phyloP scores from a whole-genome alignment of 805 yeast species.

The Sugiyamaella qingdaonensis region DNA sequence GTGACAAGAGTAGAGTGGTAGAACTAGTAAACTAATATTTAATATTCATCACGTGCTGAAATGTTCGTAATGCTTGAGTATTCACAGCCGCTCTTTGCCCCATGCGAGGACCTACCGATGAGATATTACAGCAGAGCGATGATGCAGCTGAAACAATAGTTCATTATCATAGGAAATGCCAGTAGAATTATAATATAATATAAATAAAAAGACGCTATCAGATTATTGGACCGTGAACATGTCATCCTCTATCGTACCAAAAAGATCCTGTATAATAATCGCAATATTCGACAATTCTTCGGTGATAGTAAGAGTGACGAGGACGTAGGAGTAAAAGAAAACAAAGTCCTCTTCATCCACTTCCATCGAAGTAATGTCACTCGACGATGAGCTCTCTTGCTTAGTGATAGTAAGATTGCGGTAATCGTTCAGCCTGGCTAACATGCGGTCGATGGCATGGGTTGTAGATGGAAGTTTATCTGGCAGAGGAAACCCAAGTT shows the following conservation, averaged over 20 bases:
- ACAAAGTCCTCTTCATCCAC: constrained; percentile 69
- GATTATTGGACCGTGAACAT: constrained; percentile 23
- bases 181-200: too few relatives aligned
- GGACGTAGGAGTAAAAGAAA: constrained; percentile 65
- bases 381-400: constrained; percentile 14
- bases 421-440: constrained; percentile 59
- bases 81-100: too few relatives aligned
- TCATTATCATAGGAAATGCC: too few relatives aligned
- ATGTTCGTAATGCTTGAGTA: too few relatives aligned
- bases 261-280: constrained; percentile 49
- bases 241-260: constrained; percentile 65
- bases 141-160: too few relatives aligned
- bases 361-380: constrained; percentile 24
- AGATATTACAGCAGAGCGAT: too few relatives aligned
- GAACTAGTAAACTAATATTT: too few relatives aligned
- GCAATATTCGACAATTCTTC: constrained; percentile 60
- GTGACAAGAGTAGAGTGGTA: too few relatives aligned
- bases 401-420: constrained; percentile 38
- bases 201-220: not conserved
- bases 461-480: constrained; percentile 72
- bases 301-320: constrained; percentile 65
- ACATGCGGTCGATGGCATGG: constrained; percentile 65
- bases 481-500: constrained; percentile 73
- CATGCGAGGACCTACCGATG: too few relatives aligned
- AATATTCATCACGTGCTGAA: too few relatives aligned